phyloP scores from a whole-genome alignment of 139 green algal genomes.

The Tetraselmis striata region DNA sequence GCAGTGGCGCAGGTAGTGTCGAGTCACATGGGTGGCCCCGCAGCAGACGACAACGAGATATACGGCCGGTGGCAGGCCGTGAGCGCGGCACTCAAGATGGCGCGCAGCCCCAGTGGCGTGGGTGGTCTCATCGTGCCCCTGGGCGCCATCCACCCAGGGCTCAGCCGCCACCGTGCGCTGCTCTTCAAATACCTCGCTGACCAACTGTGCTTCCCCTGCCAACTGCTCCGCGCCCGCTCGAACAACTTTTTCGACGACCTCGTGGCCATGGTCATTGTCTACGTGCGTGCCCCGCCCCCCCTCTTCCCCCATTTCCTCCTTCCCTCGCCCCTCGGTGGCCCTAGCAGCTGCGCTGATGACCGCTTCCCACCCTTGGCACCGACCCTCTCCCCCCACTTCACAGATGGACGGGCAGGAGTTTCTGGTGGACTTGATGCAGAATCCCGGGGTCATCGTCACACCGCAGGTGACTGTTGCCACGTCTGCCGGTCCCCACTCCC shows the following conservation, averaged over 20 bases:
- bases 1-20: conserved; percentile 37
- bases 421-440: conserved; percentile 46
- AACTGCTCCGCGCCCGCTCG: conserved; percentile 40
- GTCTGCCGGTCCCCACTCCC: neutral
- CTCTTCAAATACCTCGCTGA: conserved; percentile 84
- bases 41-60: neutral
- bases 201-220: conserved; percentile 46
- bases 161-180: conserved; percentile 63
- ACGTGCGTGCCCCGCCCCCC: neutral
- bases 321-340: too few species aligned
- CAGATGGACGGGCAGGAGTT: conserved; percentile 25
- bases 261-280: neutral
- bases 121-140: conserved; percentile 46
- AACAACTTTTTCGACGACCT: conserved; percentile 10
- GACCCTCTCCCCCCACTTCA: neutral
- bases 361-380: too few species aligned
- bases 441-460: conserved; percentile 25
- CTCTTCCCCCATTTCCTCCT: neutral
- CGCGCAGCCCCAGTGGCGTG: neutral
- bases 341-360: conserved; percentile 28
- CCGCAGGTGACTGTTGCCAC: neutral
- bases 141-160: conserved; percentile 47
- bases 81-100: conserved; percentile 5
- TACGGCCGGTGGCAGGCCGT: neutral
- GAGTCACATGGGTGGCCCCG: conserved; percentile 35